Base-by-base conservation (phyloP, 768 basidiomycete species). In the Boletus huronensis region DNA sequence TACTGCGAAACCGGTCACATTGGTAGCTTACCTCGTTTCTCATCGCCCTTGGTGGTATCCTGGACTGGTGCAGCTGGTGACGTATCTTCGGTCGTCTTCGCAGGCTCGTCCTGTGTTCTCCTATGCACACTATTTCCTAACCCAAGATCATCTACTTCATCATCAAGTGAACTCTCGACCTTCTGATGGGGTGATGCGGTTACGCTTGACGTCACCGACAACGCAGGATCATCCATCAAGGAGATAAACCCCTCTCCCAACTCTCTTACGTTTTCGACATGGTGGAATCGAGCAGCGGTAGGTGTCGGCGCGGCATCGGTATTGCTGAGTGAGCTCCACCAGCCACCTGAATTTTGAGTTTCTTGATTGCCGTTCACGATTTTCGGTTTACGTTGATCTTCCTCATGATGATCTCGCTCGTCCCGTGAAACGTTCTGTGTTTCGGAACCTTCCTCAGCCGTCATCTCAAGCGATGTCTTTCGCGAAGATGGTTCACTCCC, bases 71-170 rank as follows among this genome's bases (percentile, higher is more conserved):
- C 41, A 42, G 57, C 42, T 11, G 59, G 28, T 35, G 70, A 35
- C 31, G 65, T 59, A 25, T 70, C 69, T 9, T 64, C 63, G 10
- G 57, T 58, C 35, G 62, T 60, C 35, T 69, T 68, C 38, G 73
- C 61, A 32, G 70, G 65, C n/a, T 48, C 52, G 6, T 56, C 57
- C 23, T 49, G 67, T 43, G 72, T 76, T 44, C 65, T 64, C 64
- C 72, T 79, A 19, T 58, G 68, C 44, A 79, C 78, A 14, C 72
- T 76, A 65, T 98, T 99, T 3, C 94, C 93, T 57, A 98, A 79
- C 1, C 97, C 97, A 48, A 99, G 79, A 65, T 97, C 93, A 41
- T 96, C 93, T 0, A 85, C 87, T 1, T 88, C 88, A 8, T 83
- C 83, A 8, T 76, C 69, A 48, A 55, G 53, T n/a, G 26, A 17